These are phyloP conservation scores for Albugo candida DNA, from an alignment of 352 stramenopile species.

Conservation along the genomic window DNA sequence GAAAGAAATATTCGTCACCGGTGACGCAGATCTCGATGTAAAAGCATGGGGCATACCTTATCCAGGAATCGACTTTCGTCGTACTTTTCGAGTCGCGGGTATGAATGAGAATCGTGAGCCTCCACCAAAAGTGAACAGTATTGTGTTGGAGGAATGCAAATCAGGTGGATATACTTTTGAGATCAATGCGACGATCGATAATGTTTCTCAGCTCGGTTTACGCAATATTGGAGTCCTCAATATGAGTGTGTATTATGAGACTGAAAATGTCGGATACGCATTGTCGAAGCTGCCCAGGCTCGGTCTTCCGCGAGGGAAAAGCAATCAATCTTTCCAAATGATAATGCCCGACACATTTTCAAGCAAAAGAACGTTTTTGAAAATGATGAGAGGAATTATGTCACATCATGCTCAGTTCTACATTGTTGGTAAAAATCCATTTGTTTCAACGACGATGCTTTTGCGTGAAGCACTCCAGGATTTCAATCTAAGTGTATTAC, in stretches of 20 bases:
- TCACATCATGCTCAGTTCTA: slow-evolving; percentile 3
- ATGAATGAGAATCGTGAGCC: background rate
- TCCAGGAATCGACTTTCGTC: background rate
- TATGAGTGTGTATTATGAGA: slow-evolving; percentile 1
- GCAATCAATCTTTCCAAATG: background rate
- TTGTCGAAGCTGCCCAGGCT: background rate
- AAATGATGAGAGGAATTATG: background rate
- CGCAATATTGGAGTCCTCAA: background rate
- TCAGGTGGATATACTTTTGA: background rate
- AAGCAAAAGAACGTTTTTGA: background rate
- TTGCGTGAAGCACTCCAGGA: slow-evolving; percentile 8
- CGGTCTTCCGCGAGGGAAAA: background rate
- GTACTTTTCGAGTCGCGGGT: background rate
- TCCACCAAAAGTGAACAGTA: background rate
- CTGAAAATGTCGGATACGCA: background rate
- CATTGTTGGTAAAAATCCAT: slow-evolving; percentile 11
- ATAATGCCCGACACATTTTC: background rate
- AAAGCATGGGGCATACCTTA: background rate
- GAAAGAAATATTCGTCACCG: background rate
- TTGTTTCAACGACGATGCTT: slow-evolving; percentile 7
- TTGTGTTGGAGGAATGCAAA: background rate
- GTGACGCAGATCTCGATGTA: background rate
- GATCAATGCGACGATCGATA: background rate
- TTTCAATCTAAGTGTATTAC: slow-evolving; percentile 17
- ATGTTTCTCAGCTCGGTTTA: background rate